Base-by-base conservation (phyloP, 108 stramenopile species). In the Pseudonitzschia multiseries region DNA sequence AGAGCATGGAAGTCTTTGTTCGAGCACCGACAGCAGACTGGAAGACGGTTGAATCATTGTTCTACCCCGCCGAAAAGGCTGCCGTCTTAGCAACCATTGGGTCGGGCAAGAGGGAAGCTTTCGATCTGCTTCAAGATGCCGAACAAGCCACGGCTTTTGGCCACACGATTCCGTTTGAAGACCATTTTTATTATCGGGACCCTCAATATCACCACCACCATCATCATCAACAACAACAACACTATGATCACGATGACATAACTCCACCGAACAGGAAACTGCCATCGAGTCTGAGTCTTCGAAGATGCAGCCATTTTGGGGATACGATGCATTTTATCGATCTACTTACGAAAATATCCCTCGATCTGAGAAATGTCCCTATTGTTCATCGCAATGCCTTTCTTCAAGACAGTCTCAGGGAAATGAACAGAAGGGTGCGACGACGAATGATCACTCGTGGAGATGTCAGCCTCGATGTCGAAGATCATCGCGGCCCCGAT, bases 321-420 rank as follows among this genome's bases (percentile, higher is more conserved):
- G 93, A 94, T 56, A 92, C 93, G 21, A 94, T 94, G 93, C 91
- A 92, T 61, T 91, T 94, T 48, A 77, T 94, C 24, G 93, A 94
- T 79, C 69, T 81, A 60, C 69, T 94, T 17, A 91, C 93, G 8
- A 87, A 89, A 71, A 82, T 91, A 69, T 92, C 90, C n/a, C 57
- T 90, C 61, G 89, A 94, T 65, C 60, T 94, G 48, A 69, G 89
- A 46, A 57, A 62, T 15, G 83, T 90, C 15, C 87, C 91, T 0
- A 42, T 69, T 0, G 54, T 73, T 41, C 87, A 88, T 57, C 81
- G 89, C 18, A 29, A 80, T 44, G 50, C 68, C 6, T 83, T 82
- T 69, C 64, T 93, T 31, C 75, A 82, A 24, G 81, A 83, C 18
- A 51, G 78, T 56, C 61, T 94, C 28, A 31, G 64, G 13, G 93